phyloP scores from a whole-genome alignment of 805 yeast genomes.

The Wickerhamomyces sydowiorum region DNA sequence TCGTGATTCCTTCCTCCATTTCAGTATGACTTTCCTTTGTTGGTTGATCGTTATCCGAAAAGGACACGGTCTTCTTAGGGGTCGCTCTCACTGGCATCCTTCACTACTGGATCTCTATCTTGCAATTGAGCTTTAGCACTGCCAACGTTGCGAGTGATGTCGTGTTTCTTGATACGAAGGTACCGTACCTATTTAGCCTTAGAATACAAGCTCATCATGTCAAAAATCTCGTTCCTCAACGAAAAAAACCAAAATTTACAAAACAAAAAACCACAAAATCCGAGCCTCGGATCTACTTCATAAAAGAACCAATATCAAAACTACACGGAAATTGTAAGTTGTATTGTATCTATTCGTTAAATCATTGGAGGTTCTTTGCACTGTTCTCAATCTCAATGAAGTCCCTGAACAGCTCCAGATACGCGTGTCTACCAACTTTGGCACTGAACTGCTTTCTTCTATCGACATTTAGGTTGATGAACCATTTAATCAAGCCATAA shows the following conservation, averaged over 20 bases:
- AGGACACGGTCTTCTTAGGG: constrained; percentile 14
- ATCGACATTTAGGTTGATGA: constrained; percentile 50
- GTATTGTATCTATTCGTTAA: no score
- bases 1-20: not conserved
- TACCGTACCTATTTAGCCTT: no score
- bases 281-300: no score
- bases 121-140: no score
- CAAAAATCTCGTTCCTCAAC: no score
- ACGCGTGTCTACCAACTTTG: constrained; percentile 53
- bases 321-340: no score
- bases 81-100: constrained; percentile 3
- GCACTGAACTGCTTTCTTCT: constrained; percentile 46
- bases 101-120: not conserved
- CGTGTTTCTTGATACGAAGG: no score
- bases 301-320: no score
- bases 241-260: no score
- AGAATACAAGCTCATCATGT: no score
- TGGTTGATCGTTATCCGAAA: constrained; percentile 5
- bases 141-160: no score
- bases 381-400: constrained; percentile 50
- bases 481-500: constrained; percentile 48
- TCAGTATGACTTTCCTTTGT: not conserved
- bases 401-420: constrained; percentile 64
- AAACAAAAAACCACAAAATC: no score
- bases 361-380: constrained; percentile 12